A percentile compares a stretch with the other conserved stretches of the same genome.
Conservation (phyloP, 257 asterid species). For the Solanum habrochaites region DNA sequence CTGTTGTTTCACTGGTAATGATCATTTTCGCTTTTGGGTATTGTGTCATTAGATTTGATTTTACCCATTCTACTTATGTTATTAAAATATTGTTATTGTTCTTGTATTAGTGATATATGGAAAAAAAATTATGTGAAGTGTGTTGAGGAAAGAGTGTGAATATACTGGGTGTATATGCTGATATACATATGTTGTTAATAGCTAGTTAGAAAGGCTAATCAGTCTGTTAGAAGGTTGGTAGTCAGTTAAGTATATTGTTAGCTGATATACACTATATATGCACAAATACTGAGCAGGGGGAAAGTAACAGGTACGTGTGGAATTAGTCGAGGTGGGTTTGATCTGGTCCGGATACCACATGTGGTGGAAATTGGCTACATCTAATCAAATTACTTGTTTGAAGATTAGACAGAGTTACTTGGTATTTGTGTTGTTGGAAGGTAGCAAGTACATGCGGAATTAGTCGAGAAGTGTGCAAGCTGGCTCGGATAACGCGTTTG, state of each 20-base stretch:
- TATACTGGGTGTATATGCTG: background rate
- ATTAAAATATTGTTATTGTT: background rate
- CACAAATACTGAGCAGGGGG: background rate
- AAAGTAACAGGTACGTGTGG: background rate
- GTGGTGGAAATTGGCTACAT: background rate
- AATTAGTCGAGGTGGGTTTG: background rate
- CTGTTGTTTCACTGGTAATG: constrained; percentile 35
- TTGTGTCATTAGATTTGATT: background rate
- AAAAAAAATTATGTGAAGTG: background rate
- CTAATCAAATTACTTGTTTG: background rate
- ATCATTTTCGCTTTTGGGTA: background rate
- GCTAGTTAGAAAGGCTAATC: background rate
- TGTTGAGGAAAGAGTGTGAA: background rate
- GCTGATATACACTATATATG: background rate
- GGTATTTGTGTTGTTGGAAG: background rate
- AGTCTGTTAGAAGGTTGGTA: background rate
- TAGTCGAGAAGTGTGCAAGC: background rate
- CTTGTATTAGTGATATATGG: background rate
- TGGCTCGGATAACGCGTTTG: background rate
- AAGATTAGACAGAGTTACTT: background rate
- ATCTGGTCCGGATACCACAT: background rate
- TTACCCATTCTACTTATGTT: background rate
- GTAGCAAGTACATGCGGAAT: background rate
- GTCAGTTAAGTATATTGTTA: background rate
- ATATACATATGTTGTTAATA: background rate